phyloP scores from a whole-genome alignment of 2,329 filamentous ascomycete genomes.

The Sphaerulina vaccinii region DNA sequence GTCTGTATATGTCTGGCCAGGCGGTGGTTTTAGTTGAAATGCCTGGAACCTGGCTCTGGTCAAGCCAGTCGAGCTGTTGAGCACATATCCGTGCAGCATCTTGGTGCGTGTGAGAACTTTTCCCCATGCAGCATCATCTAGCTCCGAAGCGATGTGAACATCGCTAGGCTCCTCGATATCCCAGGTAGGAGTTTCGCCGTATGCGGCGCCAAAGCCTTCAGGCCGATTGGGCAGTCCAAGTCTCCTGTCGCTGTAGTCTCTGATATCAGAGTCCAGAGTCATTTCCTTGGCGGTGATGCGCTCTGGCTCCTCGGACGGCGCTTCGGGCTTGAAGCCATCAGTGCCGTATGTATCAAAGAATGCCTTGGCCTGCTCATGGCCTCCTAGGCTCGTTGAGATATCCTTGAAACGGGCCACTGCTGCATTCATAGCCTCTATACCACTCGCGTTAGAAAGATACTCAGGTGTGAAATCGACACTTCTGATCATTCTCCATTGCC shows the following conservation, averaged over 20 bases:
- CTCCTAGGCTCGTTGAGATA: conserved; percentile 1
- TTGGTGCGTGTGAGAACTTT: background rate
- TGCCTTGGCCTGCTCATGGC: background rate
- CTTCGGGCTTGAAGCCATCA: background rate
- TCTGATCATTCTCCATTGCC: too few relatives aligned
- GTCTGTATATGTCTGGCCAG: background rate
- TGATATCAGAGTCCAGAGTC: background rate
- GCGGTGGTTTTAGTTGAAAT: conserved; percentile 2
- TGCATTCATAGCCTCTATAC: conserved; percentile 1
- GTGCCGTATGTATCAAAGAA: conserved; percentile 1
- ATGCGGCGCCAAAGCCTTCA: background rate
- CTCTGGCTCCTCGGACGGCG: background rate
- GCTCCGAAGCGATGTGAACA: background rate
- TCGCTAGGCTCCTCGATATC: background rate
- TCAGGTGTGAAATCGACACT: too few relatives aligned
- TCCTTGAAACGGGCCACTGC: background rate
- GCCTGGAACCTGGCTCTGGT: background rate
- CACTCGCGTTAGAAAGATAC: too few relatives aligned
- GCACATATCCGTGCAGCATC: conserved; percentile 6
- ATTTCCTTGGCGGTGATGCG: background rate
- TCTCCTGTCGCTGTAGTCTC: background rate
- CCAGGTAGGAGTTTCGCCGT: background rate
- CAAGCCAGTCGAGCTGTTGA: background rate
- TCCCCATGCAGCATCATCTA: background rate
- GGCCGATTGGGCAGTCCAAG: background rate